These are phyloP conservation scores for Ustilago curta DNA, from an alignment of 1,284 basidiomycete genomes.

Conservation along the genomic window DNA sequence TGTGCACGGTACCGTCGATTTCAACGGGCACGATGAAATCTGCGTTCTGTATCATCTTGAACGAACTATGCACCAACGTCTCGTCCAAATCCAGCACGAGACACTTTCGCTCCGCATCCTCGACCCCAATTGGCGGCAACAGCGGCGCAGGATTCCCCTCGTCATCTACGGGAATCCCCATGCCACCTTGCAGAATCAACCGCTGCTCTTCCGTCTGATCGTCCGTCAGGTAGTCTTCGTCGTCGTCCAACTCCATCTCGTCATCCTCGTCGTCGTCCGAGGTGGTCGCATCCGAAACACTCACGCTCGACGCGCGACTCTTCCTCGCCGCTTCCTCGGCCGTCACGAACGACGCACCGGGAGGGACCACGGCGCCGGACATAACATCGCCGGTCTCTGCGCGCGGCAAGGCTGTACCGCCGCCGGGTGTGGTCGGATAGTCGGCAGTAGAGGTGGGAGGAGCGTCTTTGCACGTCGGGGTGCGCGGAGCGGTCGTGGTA, in stretches of 20 bases:
- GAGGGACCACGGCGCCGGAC: conserved; percentile 78
- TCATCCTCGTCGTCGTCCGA: conserved; percentile 69
- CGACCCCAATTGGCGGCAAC: conserved; percentile 79
- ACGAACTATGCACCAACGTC: conserved; percentile 82
- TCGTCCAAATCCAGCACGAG: conserved; percentile 92
- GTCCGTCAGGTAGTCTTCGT: conserved; percentile 68
- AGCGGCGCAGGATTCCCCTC: conserved; percentile 87
- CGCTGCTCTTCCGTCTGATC: conserved; percentile 82
- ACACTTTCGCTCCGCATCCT: conserved; percentile 87
- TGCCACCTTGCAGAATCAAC: conserved; percentile 82
- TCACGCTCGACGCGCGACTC: conserved; percentile 10
- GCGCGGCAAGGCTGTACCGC: conserved; percentile 65
- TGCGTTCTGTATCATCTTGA: conserved; percentile 73
- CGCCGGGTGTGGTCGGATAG: conserved; percentile 47
- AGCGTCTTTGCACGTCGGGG: conserved; percentile 29
- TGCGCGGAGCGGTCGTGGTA: conserved; percentile 13
- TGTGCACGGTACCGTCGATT: conserved; percentile 97
- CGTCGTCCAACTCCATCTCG: conserved; percentile 71
- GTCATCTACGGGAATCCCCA: conserved; percentile 84
- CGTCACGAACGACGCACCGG: conserved; percentile 75
- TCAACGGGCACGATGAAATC: conserved; percentile 99
- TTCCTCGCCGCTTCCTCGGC: conserved; percentile 24
- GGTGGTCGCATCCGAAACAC: not conserved
- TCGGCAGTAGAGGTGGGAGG: conserved; percentile 10
- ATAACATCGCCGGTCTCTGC: conserved; percentile 77